phyloP scores from a whole-genome alignment of 345 rosid species.

The Melaleuca quinquenervia region DNA sequence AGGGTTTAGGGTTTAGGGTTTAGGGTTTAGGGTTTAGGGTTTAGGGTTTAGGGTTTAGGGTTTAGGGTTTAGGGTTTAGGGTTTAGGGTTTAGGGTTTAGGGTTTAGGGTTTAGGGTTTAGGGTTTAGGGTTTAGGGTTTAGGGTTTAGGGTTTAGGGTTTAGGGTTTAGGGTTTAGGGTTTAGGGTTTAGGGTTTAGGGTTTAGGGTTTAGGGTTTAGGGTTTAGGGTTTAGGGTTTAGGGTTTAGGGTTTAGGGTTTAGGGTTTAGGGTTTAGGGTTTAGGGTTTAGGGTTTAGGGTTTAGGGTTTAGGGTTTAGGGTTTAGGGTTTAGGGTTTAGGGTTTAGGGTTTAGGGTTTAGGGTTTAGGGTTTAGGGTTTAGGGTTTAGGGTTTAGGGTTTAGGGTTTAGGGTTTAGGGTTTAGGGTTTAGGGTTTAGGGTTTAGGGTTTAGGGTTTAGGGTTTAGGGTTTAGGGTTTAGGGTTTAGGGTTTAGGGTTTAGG shows the following conservation, averaged over 20 bases:
- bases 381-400: neutral
- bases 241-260: constrained; percentile 1
- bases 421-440: neutral
- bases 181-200: neutral
- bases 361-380: neutral
- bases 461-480: neutral
- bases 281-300: constrained; percentile 13
- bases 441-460: neutral
- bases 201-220: constrained; percentile 8
- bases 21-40: constrained; percentile 3
- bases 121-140: neutral
- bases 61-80: constrained; percentile 7
- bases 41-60: constrained; percentile 14
- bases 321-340: neutral
- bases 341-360: neutral
- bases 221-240: constrained; percentile 8
- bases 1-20: constrained; percentile 5
- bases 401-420: neutral
- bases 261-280: constrained; percentile 1
- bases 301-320: constrained; percentile 2
- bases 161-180: neutral
- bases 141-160: neutral
- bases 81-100: neutral
- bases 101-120: neutral
- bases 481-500: neutral